These are phyloP conservation scores for Ascochyta rabiei DNA, from an alignment of 2,329 filamentous ascomycete species.

Conservation along the genomic window DNA sequence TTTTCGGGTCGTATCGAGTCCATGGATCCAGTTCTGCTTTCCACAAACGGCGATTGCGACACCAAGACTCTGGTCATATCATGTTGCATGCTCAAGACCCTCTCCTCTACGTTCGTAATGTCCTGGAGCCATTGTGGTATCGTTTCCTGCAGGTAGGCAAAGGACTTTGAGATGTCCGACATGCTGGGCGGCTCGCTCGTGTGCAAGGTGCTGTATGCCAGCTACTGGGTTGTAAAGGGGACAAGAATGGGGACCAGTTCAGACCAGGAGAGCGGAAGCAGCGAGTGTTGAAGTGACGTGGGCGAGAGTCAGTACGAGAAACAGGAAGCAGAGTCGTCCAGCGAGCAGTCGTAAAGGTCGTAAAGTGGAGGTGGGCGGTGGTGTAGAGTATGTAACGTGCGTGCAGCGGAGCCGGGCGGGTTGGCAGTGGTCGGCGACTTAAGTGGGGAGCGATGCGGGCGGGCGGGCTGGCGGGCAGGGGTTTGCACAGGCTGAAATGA, in stretches of 20 bases:
- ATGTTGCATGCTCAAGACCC: slow-evolving; percentile 43
- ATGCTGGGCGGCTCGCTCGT: slow-evolving; percentile 30
- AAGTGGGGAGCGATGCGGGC: slow-evolving; percentile 32
- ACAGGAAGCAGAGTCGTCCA: slow-evolving; percentile 16
- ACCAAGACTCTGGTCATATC: slow-evolving; percentile 40
- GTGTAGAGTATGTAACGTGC: slow-evolving; percentile 14
- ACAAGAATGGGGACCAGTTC: slow-evolving; percentile 1
- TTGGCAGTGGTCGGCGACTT: slow-evolving; percentile 21
- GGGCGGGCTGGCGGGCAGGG: slow-evolving; percentile 35
- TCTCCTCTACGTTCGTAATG: slow-evolving; percentile 39
- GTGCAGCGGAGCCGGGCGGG: slow-evolving; percentile 19
- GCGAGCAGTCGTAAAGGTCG: slow-evolving; percentile 24
- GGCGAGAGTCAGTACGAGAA: not conserved
- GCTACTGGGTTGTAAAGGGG: not conserved
- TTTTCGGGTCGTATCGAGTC: slow-evolving; percentile 43
- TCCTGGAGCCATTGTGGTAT: slow-evolving; percentile 48
- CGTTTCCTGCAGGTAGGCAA: slow-evolving; percentile 46
- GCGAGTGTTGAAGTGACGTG: slow-evolving; percentile 5
- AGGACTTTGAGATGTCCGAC: slow-evolving; percentile 47
- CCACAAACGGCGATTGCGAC: slow-evolving; percentile 34
- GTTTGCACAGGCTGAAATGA: slow-evolving; percentile 29
- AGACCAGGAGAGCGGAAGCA: not conserved
- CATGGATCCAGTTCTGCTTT: slow-evolving; percentile 43
- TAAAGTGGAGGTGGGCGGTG: slow-evolving; percentile 12
- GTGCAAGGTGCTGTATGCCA: not conserved